Percentiles rank a stretch among this genome's conserved stretches.
Conservation (phyloP, 495 filamentous ascomycete genomes). For the Penicillium tannophilum region DNA sequence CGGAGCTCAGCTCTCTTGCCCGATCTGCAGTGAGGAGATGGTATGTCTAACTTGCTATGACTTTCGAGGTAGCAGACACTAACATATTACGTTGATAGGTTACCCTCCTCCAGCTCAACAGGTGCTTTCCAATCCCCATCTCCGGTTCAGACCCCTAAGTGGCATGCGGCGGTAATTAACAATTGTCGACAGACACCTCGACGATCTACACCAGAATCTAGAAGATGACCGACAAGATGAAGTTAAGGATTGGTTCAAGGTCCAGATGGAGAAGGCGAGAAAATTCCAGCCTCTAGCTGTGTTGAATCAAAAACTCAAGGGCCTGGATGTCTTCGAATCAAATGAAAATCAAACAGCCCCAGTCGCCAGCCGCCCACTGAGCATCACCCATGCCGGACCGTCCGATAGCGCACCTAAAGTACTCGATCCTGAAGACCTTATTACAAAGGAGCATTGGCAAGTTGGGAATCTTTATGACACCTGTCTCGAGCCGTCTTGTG, state of each 20-base stretch:
- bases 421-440: constrained; percentile 82
- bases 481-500: constrained; percentile 87
- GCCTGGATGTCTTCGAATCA: constrained; percentile 96
- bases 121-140: constrained; percentile 48
- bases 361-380: constrained; percentile 30
- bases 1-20: constrained; percentile 75
- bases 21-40: constrained; percentile 98
- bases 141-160: not conserved
- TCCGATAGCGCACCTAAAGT: constrained; percentile 37
- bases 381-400: constrained; percentile 25
- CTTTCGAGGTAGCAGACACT: constrained; percentile 10
- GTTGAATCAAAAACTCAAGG: constrained; percentile 93
- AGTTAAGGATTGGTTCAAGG: constrained; percentile 97
- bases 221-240: constrained; percentile 93
- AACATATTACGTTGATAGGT: constrained; percentile 53
- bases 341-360: constrained; percentile 64
- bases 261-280: constrained; percentile 94
- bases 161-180: constrained; percentile 22
- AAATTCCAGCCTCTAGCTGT: constrained; percentile 91
- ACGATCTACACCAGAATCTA: constrained; percentile 91
- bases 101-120: constrained; percentile 89
- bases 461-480: constrained; percentile 66
- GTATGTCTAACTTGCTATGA: constrained; percentile 41
- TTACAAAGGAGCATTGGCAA: constrained; percentile 90
- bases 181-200: constrained; percentile 69